phyloP scores from a whole-genome alignment of 1,139 yeast genomes.

The Arxiozyma slooffiae region DNA sequence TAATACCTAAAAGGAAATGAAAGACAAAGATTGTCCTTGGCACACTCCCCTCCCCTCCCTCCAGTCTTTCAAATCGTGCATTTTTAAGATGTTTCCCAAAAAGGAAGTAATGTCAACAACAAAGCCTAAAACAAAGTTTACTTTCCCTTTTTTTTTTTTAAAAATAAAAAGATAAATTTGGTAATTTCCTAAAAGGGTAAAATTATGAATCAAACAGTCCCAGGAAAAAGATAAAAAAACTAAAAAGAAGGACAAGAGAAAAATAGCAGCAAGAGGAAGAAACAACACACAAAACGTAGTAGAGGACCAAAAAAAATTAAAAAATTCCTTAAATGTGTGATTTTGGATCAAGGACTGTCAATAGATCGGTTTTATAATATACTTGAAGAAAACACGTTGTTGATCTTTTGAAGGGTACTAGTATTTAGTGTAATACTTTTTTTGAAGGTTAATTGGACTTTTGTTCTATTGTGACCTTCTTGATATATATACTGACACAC shows the following conservation, averaged over 20 bases:
- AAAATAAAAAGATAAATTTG: too few relatives aligned
- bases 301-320: neutral
- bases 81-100: neutral
- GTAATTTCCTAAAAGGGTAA: neutral
- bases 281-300: too few relatives aligned
- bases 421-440: too few relatives aligned
- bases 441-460: too few relatives aligned
- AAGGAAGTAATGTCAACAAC: neutral
- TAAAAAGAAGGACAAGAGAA: neutral
- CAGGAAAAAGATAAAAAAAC: neutral
- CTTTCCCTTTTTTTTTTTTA: neutral
- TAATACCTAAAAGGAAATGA: too few relatives aligned
- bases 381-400: neutral
- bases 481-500: neutral
- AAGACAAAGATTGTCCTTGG: too few relatives aligned
- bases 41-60: neutral
- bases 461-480: neutral
- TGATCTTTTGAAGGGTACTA: neutral
- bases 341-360: too few relatives aligned
- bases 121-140: neutral
- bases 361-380: too few relatives aligned
- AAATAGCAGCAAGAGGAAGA: neutral
- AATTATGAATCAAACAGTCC: neutral
- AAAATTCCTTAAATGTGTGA: neutral
- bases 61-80: neutral